Conservation (phyloP, 306 rosid genomes). For the Luffa acutangula region DNA sequence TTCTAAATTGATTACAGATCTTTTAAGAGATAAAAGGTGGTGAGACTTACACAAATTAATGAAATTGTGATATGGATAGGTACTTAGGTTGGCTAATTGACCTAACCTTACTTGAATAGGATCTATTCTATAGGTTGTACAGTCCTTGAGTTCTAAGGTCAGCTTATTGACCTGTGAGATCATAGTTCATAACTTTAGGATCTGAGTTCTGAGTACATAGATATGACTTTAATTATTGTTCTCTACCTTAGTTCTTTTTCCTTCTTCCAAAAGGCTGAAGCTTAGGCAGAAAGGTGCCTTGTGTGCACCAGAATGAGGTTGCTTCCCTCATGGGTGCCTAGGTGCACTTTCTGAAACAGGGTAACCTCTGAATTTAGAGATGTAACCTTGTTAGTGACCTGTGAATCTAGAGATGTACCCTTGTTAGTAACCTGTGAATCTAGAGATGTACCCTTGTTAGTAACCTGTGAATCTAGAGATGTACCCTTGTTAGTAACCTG, state of each 20-base stretch:
- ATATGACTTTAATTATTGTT: not conserved
- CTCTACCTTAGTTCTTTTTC: not conserved
- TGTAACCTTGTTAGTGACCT: not conserved
- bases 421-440: not conserved
- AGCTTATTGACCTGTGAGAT: not conserved
- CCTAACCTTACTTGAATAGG: not conserved
- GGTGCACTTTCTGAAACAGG: not conserved
- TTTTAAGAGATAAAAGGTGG: not conserved
- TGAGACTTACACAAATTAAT: not conserved
- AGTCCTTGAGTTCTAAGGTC: not conserved
- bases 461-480: not conserved
- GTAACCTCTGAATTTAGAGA: not conserved
- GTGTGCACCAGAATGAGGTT: not conserved
- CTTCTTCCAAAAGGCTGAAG: not conserved
- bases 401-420: not conserved
- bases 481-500: not conserved
- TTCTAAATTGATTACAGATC: not conserved
- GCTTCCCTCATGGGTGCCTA: not conserved
- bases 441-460: not conserved
- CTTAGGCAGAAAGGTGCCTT: not conserved
- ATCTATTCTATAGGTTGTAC: too few species aligned
- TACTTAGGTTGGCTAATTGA: not conserved
- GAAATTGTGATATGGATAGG: not conserved
- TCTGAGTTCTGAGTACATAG: not conserved
- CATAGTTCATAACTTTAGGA: not conserved